Percentiles rank a stretch among this genome's conserved stretches.
phyloP scores from a whole-genome alignment of 345 rosid species.

The Sisymbrium altissimum region DNA sequence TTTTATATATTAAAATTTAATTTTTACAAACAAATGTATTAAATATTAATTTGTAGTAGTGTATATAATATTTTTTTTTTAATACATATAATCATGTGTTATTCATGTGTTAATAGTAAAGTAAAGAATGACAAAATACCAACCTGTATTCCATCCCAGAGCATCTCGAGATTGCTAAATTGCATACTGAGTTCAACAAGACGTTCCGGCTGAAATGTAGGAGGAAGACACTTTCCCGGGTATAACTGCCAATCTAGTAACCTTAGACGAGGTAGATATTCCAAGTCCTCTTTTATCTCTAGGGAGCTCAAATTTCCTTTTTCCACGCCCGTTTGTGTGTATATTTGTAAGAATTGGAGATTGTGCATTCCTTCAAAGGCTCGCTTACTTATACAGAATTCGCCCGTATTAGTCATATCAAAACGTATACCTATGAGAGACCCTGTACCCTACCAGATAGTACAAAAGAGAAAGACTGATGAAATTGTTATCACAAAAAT shows the following conservation, averaged over 20 bases:
- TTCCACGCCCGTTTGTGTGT: not conserved
- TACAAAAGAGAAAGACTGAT: not conserved
- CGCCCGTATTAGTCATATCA: not conserved
- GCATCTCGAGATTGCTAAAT: conserved; percentile 1
- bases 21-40: too few relatives aligned
- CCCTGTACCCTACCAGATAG: not conserved
- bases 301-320: not conserved
- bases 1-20: too few relatives aligned
- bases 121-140: not conserved
- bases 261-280: not conserved
- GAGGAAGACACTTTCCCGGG: not conserved
- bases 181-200: not conserved
- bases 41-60: too few relatives aligned
- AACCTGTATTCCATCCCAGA: conserved; percentile 31
- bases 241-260: not conserved
- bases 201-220: not conserved
- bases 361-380: conserved; percentile 20
- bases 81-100: too few relatives aligned
- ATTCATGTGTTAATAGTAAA: too few relatives aligned
- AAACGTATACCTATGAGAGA: not conserved
- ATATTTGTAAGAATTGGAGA: conserved; percentile 3
- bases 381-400: not conserved
- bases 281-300: not conserved
- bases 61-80: too few relatives aligned
- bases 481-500: not conserved